Evolutionary conservation across 192 early-diverging fungal species (phyloP).

Genomic region (Backusella psychrophila): DNA sequence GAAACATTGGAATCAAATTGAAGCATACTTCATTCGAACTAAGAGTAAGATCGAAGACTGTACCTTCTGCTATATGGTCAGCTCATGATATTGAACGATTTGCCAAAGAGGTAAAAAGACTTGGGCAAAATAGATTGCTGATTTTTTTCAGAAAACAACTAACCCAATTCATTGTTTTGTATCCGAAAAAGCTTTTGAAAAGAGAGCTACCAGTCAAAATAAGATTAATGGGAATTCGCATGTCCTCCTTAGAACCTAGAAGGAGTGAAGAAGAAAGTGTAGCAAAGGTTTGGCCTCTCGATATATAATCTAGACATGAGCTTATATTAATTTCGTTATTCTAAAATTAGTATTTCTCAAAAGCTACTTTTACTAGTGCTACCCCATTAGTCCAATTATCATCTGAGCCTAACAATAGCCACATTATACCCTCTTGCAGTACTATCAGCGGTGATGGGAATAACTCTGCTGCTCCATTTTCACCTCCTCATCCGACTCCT

Average conservation of each 20-base stretch:
- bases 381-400: no score
- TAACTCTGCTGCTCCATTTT: not conserved
- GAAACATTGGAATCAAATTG: slow-evolving; percentile 43
- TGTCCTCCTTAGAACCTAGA: slow-evolving; percentile 25
- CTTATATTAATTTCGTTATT: not conserved
- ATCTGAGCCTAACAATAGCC: not conserved
- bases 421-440: not conserved
- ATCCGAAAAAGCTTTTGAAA: slow-evolving; percentile 31
- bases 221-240: slow-evolving; percentile 47
- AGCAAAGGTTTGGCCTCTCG: slow-evolving; percentile 19
- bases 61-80: slow-evolving; percentile 27
- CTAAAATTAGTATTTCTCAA: slow-evolving; percentile 6
- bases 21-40: slow-evolving; percentile 45
- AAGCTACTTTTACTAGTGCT: not conserved
- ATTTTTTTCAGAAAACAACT: no score
- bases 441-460: not conserved
- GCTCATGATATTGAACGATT: slow-evolving; percentile 31
- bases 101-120: slow-evolving; percentile 26
- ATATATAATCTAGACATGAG: not conserved
- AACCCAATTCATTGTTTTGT: not conserved
- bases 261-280: slow-evolving; percentile 22
- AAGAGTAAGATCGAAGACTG: slow-evolving; percentile 40
- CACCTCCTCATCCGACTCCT: not conserved
- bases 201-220: slow-evolving; percentile 48
- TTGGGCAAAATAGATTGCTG: not conserved